Evolutionary conservation across 176 grass and related monocot genomes (phyloP), one percentile per base, ranked within the genome.

Genomic region (Oryza rufipogon): DNA sequence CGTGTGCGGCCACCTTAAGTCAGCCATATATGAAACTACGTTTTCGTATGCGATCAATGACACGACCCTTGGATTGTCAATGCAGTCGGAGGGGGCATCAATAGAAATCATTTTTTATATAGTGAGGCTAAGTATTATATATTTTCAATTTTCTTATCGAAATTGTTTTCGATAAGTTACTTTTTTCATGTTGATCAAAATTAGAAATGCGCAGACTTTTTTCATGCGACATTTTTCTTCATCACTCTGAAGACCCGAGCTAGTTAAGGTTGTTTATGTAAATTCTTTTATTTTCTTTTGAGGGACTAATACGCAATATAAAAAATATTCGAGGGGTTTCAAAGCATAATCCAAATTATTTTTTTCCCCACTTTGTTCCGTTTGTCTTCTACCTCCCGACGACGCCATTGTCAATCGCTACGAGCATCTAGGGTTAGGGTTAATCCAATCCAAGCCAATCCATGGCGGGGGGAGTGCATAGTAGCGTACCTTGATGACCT

Each of bases 401-500:
- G 17, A 19, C 2, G 17, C 32, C 44, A 28, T 14, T 13, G 38
- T 73, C 71, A 48, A 48, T 73, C 7, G 5, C 32, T 13, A 38
- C 38, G 38, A 72, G 19, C 13, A 23, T 51, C 25, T 66, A 86
- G 78, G 78, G 71, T 69, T 86, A 65, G 64, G 80, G 32, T 68
- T 87, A 66, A 75, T 19, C 44, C n/a, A 19, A 9, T n/a, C 58
- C 6, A 44, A n/a, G 51, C 36, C 36, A 28, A 28, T 28, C 28
- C 28, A 38, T 38, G 22, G 44, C 42, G 3, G 9, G n/a, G 9
- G n/a, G 1, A 28, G 28, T 28, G 28, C 28, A 28, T 28, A 28
- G 28, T 28, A 28, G 2, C 83, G 66, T 52, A 99, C 96, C 96
- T 99, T 99, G 84, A 99, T 90, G 87, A 96, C 78, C 48, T 96